phyloP scores from a whole-genome alignment of 768 basidiomycete species.

The Termitomyces sp. region DNA sequence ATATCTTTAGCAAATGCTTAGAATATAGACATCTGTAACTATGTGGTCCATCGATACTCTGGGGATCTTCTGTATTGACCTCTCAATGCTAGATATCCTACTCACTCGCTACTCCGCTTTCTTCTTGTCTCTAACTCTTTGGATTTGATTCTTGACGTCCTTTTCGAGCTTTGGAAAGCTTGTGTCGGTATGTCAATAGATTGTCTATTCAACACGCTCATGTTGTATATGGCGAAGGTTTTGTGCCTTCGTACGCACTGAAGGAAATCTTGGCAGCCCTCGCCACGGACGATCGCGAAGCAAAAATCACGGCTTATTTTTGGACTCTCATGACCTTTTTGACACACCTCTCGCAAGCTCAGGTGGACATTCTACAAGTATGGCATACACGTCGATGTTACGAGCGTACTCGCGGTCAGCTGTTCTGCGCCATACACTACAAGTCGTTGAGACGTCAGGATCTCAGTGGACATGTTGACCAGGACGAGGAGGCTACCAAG shows the following conservation, averaged over 20 bases:
- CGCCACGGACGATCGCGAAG: slow-evolving; percentile 32
- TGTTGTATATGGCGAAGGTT: slow-evolving; percentile 32
- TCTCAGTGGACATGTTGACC: slow-evolving; percentile 39
- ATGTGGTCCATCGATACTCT: neutral
- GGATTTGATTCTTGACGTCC: slow-evolving; percentile 56
- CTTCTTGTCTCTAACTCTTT: slow-evolving; percentile 62
- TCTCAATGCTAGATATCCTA: slow-evolving; percentile 35
- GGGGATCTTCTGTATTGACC: neutral
- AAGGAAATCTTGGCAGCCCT: slow-evolving; percentile 54
- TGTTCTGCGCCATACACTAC: slow-evolving; percentile 66
- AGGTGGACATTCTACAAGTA: slow-evolving; percentile 54
- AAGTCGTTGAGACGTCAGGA: slow-evolving; percentile 61
- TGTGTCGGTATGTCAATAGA: slow-evolving; percentile 33
- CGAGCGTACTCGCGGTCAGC: slow-evolving; percentile 64
- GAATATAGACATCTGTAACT: slow-evolving; percentile 40
- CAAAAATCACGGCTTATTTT: slow-evolving; percentile 42
- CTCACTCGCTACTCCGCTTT: slow-evolving; percentile 54
- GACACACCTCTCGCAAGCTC: slow-evolving; percentile 61
- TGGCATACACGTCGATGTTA: slow-evolving; percentile 69
- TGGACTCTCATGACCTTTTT: slow-evolving; percentile 58
- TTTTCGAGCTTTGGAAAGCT: slow-evolving; percentile 56
- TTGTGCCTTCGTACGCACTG: slow-evolving; percentile 60
- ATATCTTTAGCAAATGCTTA: slow-evolving; percentile 58
- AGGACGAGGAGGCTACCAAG: slow-evolving; percentile 30
- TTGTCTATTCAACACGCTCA: neutral